Base-by-base conservation (phyloP, 371 early-diverging fungal genomes). In the Blyttiomyces sp. region DNA sequence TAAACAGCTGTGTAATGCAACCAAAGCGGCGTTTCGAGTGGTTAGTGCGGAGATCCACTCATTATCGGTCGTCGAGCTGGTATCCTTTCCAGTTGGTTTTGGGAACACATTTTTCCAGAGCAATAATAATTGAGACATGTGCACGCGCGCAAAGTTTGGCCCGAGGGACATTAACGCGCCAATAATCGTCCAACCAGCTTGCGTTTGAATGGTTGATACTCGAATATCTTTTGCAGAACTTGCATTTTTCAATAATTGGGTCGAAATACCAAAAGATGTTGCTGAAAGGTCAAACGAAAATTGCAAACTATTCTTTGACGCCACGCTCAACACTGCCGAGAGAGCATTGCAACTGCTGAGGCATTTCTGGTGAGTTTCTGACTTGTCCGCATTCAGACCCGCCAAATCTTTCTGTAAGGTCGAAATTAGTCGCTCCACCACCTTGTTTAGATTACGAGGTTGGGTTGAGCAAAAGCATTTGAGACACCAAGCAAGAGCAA, bases 151-250 rank as follows among this genome's bases (percentile, higher is more conserved):
- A 58, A 91, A 84, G 52, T 87, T 86, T 0, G 90, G 88, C 0
- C 93, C 93, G 16, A 92, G 74, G 28, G 85, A 77, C 89, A 91
- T 89, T 23, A 94, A 69, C 0, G 87, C 76, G 0, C 88, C 88
- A 7, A 92, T 77, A 13, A 94, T 72, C 5, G 77, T 84, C 92
- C 94, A 94, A 0, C 87, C 91, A 0, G 87, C 86, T 59, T 90
- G 88, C 2, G 59, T 32, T 53, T 89, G 88, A n/a, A 81, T 78
- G 45, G 77, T 73, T 4, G 84, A 79, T 28, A 87, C 75, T 21
- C 74, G 71, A 4, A 71, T 59, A 16, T 89, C 87, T 64, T 88
- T 79, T 2, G 79, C 53, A n/a, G 66, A 68, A 2, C 49, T 11
- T 13, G 62, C 50, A 23, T 81, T 66, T 54, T 87, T 88, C 35